Conservation (phyloP, 306 rosid genomes). For the Pachyrhizus erosus region DNA sequence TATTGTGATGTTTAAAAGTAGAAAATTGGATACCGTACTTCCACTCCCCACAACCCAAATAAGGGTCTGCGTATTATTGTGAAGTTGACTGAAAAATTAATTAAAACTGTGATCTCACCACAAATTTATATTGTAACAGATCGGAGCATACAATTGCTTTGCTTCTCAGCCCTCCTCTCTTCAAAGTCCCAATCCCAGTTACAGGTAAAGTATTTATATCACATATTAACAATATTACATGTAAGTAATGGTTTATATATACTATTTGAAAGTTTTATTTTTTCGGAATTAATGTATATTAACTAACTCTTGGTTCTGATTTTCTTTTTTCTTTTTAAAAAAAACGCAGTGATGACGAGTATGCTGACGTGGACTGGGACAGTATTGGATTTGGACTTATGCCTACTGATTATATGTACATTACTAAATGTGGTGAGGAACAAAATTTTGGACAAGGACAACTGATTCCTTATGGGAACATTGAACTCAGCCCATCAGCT, state of each 20-base stretch:
- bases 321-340: not conserved
- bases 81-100: not conserved
- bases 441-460: constrained; percentile 64
- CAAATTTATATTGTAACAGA: constrained; percentile 22
- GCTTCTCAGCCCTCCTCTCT: constrained; percentile 46
- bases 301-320: not conserved
- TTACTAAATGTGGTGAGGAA: constrained; percentile 52
- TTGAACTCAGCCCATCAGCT: constrained; percentile 82
- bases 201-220: constrained; percentile 20
- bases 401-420: constrained; percentile 84
- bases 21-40: too few relatives aligned
- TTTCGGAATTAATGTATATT: too few relatives aligned
- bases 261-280: too few relatives aligned
- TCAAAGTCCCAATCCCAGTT: constrained; percentile 2
- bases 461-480: constrained; percentile 64
- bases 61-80: not conserved
- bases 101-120: not conserved
- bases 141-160: constrained; percentile 30
- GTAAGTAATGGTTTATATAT: not conserved
- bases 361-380: constrained; percentile 78
- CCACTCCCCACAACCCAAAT: not conserved
- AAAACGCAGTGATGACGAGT: constrained; percentile 53
- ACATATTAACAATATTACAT: not conserved
- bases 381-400: constrained; percentile 74
- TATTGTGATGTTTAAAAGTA: not conserved